These are phyloP conservation scores for Stagonosporopsis vannaccii DNA, from an alignment of 2,329 filamentous ascomycete species.

Conservation along the genomic window DNA sequence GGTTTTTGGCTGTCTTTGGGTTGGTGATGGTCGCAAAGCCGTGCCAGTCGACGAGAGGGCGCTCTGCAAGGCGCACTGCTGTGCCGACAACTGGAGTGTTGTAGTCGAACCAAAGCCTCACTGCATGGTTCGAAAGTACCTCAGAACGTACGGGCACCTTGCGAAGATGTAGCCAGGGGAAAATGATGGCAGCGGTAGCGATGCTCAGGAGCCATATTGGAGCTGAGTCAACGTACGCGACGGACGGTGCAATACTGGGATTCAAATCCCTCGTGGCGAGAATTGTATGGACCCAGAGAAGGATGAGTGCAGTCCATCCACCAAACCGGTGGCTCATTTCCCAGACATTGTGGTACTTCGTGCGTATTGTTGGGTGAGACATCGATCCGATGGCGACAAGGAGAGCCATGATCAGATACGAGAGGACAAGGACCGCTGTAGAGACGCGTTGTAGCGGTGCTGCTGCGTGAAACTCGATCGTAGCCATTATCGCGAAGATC, in stretches of 20 bases:
- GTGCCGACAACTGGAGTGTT: conserved; percentile 43
- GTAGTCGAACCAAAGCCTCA: conserved; percentile 66
- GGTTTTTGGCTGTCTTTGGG: conserved; percentile 1
- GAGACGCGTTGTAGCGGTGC: conserved; percentile 17
- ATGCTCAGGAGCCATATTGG: conserved; percentile 73
- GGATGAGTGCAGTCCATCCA: conserved; percentile 47
- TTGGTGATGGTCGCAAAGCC: conserved; percentile 52
- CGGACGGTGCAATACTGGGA: conserved; percentile 21
- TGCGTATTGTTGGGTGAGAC: conserved; percentile 43
- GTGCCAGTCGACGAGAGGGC: conserved; percentile 48
- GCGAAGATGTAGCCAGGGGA: conserved; percentile 77
- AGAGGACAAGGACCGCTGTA: conserved; percentile 35
- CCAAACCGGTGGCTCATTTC: conserved; percentile 49
- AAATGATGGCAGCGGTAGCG: conserved; percentile 71
- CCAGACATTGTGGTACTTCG: conserved; percentile 45
- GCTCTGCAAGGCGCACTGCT: conserved; percentile 40
- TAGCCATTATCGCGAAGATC: conserved; percentile 50
- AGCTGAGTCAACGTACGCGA: conserved; percentile 36
- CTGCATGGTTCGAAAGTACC: conserved; percentile 74
- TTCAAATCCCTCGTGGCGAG: conserved; percentile 37
- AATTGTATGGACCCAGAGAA: conserved; percentile 46
- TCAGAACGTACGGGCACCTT: conserved; percentile 72
- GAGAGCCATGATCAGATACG: conserved; percentile 40
- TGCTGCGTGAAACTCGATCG: conserved; percentile 31
- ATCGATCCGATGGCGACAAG: conserved; percentile 41